Conservation (phyloP, 23 red algal genomes). For the Gracilaria domingensis region DNA sequence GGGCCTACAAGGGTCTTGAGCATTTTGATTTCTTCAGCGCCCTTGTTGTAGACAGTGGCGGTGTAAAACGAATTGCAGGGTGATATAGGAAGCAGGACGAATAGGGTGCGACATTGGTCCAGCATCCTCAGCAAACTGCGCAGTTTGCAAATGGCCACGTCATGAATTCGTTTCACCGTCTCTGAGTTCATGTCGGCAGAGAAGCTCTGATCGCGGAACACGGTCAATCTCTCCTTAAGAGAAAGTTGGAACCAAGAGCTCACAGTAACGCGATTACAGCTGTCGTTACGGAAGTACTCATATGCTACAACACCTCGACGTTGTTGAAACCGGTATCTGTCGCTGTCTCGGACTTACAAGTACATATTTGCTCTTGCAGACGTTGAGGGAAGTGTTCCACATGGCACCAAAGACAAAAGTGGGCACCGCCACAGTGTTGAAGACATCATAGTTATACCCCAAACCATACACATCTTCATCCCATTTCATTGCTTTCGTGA, state of each 20-base stretch:
- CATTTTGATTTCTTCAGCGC: slow-evolving; percentile 96
- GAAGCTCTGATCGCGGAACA: too few species aligned
- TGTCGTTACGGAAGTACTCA: slow-evolving; percentile 99
- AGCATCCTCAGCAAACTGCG: slow-evolving; percentile 98
- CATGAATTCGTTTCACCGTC: too few species aligned
- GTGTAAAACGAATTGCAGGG: slow-evolving; percentile 96
- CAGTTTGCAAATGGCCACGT: slow-evolving; percentile 66
- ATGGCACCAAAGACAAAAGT: slow-evolving; percentile 98
- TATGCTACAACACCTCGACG: slow-evolving; percentile 87
- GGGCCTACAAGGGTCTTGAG: slow-evolving; percentile 80
- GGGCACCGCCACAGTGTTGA: slow-evolving; percentile 92
- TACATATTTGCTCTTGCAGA: slow-evolving; percentile 97
- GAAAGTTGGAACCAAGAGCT: too few species aligned
- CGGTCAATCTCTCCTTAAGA: too few species aligned
- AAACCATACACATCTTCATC: slow-evolving; percentile 88
- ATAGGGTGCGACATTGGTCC: slow-evolving; percentile 98
- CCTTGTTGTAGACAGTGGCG: slow-evolving; percentile 95
- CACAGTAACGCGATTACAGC: slow-evolving; percentile 96
- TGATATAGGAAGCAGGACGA: slow-evolving; percentile 89
- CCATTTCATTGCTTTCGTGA: too few species aligned
- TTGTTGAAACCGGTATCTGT: slow-evolving; percentile 92
- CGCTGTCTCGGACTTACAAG: slow-evolving; percentile 90
- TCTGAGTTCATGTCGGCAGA: too few species aligned
- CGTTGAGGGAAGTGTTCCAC: slow-evolving; percentile 96
- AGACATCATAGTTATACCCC: slow-evolving; percentile 96